Conservation (phyloP, 768 basidiomycete genomes). For the Agaricus blazei region DNA sequence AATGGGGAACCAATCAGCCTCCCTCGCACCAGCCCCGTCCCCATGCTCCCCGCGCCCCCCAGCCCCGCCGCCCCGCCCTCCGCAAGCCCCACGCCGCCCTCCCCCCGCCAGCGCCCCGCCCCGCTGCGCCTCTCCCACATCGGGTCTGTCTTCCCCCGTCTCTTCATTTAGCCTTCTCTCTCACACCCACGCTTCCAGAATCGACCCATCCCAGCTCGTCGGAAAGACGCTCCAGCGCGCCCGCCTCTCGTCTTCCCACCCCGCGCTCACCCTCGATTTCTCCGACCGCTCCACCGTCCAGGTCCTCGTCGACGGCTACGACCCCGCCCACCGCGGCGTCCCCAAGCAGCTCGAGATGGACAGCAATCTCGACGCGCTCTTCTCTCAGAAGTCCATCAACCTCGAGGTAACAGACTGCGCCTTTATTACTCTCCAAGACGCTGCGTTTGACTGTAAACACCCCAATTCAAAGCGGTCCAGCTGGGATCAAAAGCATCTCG, state of each 20-base stretch:
- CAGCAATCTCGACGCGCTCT: slow-evolving; percentile 32
- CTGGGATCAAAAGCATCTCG: slow-evolving; percentile 45
- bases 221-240: slow-evolving; percentile 40
- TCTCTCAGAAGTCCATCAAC: slow-evolving; percentile 25
- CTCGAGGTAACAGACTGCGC: slow-evolving; percentile 48
- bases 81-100: slow-evolving; percentile 17
- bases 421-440: slow-evolving; percentile 51
- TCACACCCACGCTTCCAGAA: slow-evolving; percentile 19
- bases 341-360: slow-evolving; percentile 58
- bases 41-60: neutral
- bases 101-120: slow-evolving; percentile 21
- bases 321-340: slow-evolving; percentile 49
- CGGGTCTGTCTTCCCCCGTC: slow-evolving; percentile 17
- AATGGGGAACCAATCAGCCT: slow-evolving; percentile 18
- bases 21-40: slow-evolving; percentile 4
- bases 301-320: slow-evolving; percentile 60
- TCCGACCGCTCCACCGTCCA: slow-evolving; percentile 38
- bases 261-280: slow-evolving; percentile 43
- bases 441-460: slow-evolving; percentile 43
- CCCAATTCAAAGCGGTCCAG: slow-evolving; percentile 21
- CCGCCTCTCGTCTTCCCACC: slow-evolving; percentile 37
- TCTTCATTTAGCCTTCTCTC: neutral
- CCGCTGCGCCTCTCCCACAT: slow-evolving; percentile 24
- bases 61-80: slow-evolving; percentile 17
- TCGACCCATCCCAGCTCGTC: slow-evolving; percentile 35